Conservation (phyloP, 129 eudicot species). For the Flaveria bidentis region DNA sequence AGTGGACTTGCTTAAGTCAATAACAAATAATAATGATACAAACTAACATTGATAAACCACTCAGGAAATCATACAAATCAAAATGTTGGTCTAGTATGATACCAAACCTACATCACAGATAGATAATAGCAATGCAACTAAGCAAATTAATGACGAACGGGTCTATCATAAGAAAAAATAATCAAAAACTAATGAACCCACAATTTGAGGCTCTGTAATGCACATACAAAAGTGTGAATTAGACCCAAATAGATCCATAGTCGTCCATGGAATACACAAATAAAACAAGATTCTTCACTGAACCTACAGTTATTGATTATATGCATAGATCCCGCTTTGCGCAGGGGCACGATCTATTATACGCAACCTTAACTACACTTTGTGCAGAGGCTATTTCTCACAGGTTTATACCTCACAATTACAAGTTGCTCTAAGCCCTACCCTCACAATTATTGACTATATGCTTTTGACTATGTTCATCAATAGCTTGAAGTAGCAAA, state of each 20-base stretch:
- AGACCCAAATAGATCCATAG: neutral
- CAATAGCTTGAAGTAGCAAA: conserved; percentile 10
- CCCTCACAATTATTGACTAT: neutral
- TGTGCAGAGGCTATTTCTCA: too few relatives aligned
- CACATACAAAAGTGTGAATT: neutral
- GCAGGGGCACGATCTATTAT: too few relatives aligned
- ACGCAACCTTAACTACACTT: too few relatives aligned
- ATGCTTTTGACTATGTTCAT: too few relatives aligned
- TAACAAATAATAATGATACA: conserved; percentile 3
- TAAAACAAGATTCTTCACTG: neutral
- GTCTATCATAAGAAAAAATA: conserved; percentile 15
- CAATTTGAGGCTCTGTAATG: neutral
- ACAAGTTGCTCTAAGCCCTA: too few relatives aligned
- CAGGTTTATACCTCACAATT: too few relatives aligned
- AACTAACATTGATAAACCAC: conserved; percentile 4
- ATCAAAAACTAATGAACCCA: conserved; percentile 3
- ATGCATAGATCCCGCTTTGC: too few relatives aligned
- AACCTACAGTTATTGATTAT: neutral
- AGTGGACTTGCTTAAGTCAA: neutral
- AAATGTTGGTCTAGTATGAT: conserved; percentile 6
- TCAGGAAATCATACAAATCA: neutral
- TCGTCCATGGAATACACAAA: neutral
- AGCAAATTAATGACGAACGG: neutral
- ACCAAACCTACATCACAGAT: neutral
- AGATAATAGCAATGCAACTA: neutral